A percentile compares a stretch with the other conserved stretches of the same genome.
Conservation (phyloP, 306 rosid species). For the Argentina anserina region DNA sequence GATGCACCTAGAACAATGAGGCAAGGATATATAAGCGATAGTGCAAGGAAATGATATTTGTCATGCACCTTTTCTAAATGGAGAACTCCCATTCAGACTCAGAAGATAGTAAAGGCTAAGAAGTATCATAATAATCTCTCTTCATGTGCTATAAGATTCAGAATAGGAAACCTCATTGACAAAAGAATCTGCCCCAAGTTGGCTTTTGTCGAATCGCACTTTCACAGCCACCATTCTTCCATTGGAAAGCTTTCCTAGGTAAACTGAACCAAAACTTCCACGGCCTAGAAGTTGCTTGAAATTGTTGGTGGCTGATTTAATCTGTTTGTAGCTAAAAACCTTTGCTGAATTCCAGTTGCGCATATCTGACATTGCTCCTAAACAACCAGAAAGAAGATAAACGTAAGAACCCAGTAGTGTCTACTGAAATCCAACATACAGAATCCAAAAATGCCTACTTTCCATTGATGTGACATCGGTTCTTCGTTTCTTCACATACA, state of each 20-base stretch:
- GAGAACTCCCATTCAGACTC: not conserved
- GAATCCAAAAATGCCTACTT: constrained; percentile 26
- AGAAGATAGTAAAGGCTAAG: not conserved
- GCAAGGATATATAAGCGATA: constrained; percentile 4
- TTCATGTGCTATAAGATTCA: not conserved
- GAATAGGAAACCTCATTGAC: constrained; percentile 68
- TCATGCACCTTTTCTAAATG: not conserved
- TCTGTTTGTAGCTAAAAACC: constrained; percentile 73
- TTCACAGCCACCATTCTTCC: constrained; percentile 81
- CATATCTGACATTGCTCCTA: constrained; percentile 51
- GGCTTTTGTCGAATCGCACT: constrained; percentile 83
- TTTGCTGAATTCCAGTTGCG: constrained; percentile 82
- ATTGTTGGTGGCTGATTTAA: constrained; percentile 71
- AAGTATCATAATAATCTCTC: not conserved
- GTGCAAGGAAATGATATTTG: not conserved
- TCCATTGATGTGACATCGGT: constrained; percentile 37
- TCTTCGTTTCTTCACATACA: constrained; percentile 47
- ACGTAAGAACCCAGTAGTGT: not conserved
- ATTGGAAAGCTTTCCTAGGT: constrained; percentile 72
- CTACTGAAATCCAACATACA: not conserved
- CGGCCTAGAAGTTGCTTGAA: constrained; percentile 81
- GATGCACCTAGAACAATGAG: constrained; percentile 52
- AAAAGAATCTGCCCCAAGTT: constrained; percentile 85
- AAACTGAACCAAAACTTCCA: constrained; percentile 92
- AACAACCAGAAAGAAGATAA: constrained; percentile 9